Evolutionary conservation across 257 asterid genomes (phyloP), one percentile per base, ranked within the genome.

Genomic region (Henckelia pumila): DNA sequence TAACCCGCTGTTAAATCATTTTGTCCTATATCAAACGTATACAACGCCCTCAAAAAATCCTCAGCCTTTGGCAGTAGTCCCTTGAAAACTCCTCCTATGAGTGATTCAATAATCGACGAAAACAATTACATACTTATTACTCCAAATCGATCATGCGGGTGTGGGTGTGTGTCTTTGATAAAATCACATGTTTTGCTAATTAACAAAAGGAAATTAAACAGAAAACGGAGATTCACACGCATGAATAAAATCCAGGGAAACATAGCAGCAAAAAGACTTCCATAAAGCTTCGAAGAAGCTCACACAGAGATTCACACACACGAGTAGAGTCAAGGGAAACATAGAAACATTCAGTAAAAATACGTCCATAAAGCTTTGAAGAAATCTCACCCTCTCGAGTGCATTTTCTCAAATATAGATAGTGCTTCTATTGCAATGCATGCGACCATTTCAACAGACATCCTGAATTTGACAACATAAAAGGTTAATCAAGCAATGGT

Each of bases 381-480:
- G 67, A 62, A 47, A 74, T 24, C 87, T 79, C 77, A 89, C 98
- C 98, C 98, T 81, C 74, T 82, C 30, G 90, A 68, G 74, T 92
- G 98, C 86, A 88, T 68, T 76, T 86, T 88, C 84, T 87, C 97
- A 70, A 92, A 78, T 71, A 92, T 92, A 32, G 97, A 89, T 68
- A 92, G 76, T 21, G 96, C 87, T 84, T 92, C 98, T 68, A 89
- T 85, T 20, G 95, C 98, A 71, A 89, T 86, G 81, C 98, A 92
- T 33, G 96, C 97, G 65, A 89, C 98, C 96, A 87, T 87, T 78
- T 87, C 91, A 19, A 80, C 76, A n/a, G 96, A 81, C 98, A 92
- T 87, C 73, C 98, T 92, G 88, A 64, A 74, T 60, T 59, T 32
- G 4, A 68, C 23, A 58, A 65, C 17, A 14, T 29, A 28, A 52